Evolutionary conservation across 2,329 filamentous ascomycete species (phyloP).

Genomic region (Trichoderma brevicompactum): DNA sequence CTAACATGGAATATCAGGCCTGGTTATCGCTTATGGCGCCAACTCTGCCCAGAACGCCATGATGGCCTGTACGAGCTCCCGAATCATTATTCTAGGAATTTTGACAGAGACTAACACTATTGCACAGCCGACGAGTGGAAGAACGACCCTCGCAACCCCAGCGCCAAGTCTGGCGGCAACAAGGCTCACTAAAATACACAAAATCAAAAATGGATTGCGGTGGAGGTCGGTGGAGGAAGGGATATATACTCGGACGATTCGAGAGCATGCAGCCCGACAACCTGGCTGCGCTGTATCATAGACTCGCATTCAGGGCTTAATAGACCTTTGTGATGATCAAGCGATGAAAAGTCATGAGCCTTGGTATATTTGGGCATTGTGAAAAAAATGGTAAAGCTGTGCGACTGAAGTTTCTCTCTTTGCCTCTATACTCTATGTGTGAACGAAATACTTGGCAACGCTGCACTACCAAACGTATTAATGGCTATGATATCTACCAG

Average conservation of each 20-base stretch:
- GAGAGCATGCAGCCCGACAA: constrained; percentile 30
- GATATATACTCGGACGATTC: constrained; percentile 38
- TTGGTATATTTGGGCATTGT: neutral
- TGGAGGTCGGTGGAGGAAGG: constrained; percentile 34
- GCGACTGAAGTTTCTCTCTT: neutral
- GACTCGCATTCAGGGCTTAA: constrained; percentile 43
- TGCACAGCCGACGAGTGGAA: constrained; percentile 85
- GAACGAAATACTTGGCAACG: neutral
- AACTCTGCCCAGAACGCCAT: constrained; percentile 80
- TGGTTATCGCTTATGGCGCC: constrained; percentile 88
- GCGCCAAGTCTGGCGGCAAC: constrained; percentile 49
- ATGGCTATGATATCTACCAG: neutral
- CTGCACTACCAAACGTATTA: neutral
- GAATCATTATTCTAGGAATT: neutral
- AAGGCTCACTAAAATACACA: constrained; percentile 49
- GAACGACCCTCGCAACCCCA: constrained; percentile 92
- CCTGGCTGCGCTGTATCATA: constrained; percentile 47
- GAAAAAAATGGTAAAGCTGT: neutral
- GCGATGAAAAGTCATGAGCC: neutral
- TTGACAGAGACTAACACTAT: constrained; percentile 35
- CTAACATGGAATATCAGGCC: constrained; percentile 56
- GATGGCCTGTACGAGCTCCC: constrained; percentile 67
- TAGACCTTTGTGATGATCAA: constrained; percentile 39
- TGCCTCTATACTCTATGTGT: neutral
- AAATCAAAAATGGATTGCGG: constrained; percentile 20